phyloP scores from a whole-genome alignment of 495 filamentous ascomycete genomes.

The Penicillium macrosclerotiorum region DNA sequence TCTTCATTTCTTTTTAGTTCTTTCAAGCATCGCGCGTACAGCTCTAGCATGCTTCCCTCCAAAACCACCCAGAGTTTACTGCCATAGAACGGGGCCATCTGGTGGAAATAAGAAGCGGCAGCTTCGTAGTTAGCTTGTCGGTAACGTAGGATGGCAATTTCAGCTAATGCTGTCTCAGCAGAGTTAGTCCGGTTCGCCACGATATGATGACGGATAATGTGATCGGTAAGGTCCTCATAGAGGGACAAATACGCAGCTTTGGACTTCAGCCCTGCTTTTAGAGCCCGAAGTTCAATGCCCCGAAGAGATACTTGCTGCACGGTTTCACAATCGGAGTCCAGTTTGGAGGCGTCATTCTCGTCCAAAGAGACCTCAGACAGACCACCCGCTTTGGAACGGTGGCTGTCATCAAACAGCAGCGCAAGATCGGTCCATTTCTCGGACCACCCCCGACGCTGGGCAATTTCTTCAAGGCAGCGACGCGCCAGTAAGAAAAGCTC shows the following conservation, averaged over 20 bases:
- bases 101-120: constrained; percentile 76
- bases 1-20: constrained; percentile 73
- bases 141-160: constrained; percentile 83
- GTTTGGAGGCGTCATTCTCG: constrained; percentile 18
- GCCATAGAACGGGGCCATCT: constrained; percentile 79
- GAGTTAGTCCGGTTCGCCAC: constrained; percentile 74
- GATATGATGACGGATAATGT: constrained; percentile 68
- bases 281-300: constrained; percentile 29
- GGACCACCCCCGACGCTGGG: constrained; percentile 69
- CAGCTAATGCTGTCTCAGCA: constrained; percentile 72
- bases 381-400: constrained; percentile 52
- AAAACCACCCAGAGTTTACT: constrained; percentile 76
- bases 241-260: constrained; percentile 51
- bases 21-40: constrained; percentile 83
- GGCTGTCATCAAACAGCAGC: constrained; percentile 48
- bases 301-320: constrained; percentile 37
- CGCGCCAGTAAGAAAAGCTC: constrained; percentile 78
- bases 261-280: constrained; percentile 32
- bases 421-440: constrained; percentile 70
- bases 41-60: constrained; percentile 77
- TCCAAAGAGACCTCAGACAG: constrained; percentile 44
- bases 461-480: constrained; percentile 72
- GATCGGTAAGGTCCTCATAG: constrained; percentile 70
- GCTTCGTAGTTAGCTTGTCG: constrained; percentile 63
- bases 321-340: constrained; percentile 31